A percentile compares a stretch with the other conserved stretches of the same genome.
Evolutionary conservation across 371 early-diverging fungal species (phyloP).

Genomic region (Mucor racemosus): DNA sequence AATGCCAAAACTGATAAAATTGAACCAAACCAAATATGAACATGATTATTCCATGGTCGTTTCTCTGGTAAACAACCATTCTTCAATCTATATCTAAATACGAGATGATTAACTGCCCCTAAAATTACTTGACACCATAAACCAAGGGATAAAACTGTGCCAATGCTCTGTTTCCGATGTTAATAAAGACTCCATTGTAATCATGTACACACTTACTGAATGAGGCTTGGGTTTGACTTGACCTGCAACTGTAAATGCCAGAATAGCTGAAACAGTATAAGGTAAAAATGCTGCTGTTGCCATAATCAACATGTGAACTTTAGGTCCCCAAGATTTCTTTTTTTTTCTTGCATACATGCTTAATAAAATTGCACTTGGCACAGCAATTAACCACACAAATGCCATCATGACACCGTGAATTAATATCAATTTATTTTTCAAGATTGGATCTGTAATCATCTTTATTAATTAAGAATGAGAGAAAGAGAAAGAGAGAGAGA

Average conservation of each 20-base stretch:
- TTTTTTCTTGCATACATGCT: slow-evolving; percentile 40
- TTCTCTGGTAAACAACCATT: slow-evolving; percentile 18
- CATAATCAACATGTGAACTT: slow-evolving; percentile 47
- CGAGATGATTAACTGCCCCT: slow-evolving; percentile 35
- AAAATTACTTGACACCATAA: slow-evolving; percentile 35
- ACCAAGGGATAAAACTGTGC: slow-evolving; percentile 32
- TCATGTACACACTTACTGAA: slow-evolving; percentile 24
- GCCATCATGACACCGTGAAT: slow-evolving; percentile 37
- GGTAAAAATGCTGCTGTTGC: slow-evolving; percentile 30
- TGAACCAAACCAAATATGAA: slow-evolving; percentile 44
- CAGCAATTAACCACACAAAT: slow-evolving; percentile 41
- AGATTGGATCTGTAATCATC: slow-evolving; percentile 18
- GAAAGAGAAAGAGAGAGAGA: slow-evolving; percentile 9
- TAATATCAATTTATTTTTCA: slow-evolving; percentile 23
- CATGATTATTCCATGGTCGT: slow-evolving; percentile 37
- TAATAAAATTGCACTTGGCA: slow-evolving; percentile 33
- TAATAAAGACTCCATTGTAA: not conserved
- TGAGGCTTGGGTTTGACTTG: slow-evolving; percentile 31
- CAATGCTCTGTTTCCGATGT: slow-evolving; percentile 24
- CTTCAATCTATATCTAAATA: slow-evolving; percentile 33
- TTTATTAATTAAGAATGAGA: not conserved
- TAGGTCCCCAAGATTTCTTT: slow-evolving; percentile 34
- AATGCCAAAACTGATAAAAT: slow-evolving; percentile 24
- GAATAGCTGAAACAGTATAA: slow-evolving; percentile 26
- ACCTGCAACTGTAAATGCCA: slow-evolving; percentile 29